Conservation (phyloP, 129 eudicot genomes). For the Sambucus nigra region DNA sequence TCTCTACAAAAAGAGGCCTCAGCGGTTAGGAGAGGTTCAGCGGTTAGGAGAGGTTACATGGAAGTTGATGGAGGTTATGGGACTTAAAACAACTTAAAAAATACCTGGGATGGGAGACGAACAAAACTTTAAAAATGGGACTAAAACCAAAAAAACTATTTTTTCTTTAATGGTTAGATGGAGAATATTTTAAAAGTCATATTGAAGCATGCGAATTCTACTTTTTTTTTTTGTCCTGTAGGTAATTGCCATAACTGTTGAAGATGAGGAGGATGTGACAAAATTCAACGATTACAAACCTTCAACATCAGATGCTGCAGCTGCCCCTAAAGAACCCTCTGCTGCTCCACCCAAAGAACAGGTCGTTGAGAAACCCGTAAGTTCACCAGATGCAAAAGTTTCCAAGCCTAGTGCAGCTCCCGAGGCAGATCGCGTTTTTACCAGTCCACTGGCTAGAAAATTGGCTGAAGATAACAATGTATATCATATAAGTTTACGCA, state of each 20-base stretch:
- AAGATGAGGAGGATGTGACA: conserved; percentile 73
- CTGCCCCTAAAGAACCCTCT: conserved; percentile 43
- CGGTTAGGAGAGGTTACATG: no score
- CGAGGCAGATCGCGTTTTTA: conserved; percentile 54
- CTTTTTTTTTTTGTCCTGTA: conserved; percentile 21
- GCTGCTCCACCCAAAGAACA: conserved; percentile 56
- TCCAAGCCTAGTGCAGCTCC: conserved; percentile 42
- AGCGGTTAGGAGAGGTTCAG: no score
- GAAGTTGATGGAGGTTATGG: no score
- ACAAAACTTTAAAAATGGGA: no score
- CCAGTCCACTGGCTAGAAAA: conserved; percentile 95
- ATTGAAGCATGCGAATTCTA: conserved; percentile 7
- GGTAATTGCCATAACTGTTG: conserved; percentile 92
- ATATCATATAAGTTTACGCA: not conserved
- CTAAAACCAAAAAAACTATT: no score
- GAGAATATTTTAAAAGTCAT: not conserved
- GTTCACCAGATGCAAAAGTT: conserved; percentile 43
- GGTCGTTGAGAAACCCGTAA: conserved; percentile 37
- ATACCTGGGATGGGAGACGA: no score
- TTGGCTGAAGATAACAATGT: conserved; percentile 91
- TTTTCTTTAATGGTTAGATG: conserved; percentile 1
- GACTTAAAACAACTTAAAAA: no score
- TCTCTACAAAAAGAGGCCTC: no score
- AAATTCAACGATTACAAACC: conserved; percentile 84
- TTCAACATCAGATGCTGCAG: conserved; percentile 48